Evolutionary conservation across 2,329 filamentous ascomycete genomes (phyloP).

Genomic region (Stemphylium lycopersici): DNA sequence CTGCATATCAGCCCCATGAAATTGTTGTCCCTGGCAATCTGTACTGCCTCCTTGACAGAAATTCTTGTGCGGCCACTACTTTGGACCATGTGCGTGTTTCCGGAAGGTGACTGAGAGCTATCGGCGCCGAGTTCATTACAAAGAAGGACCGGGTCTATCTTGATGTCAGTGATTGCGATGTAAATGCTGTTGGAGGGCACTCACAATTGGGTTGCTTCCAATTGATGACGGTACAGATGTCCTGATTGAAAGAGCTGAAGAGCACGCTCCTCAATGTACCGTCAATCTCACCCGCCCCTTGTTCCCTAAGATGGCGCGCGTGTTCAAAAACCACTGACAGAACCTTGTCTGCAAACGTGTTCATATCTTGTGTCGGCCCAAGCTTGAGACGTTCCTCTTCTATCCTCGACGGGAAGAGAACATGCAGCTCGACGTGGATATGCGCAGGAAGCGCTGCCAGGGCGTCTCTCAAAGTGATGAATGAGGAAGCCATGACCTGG

Average conservation of each 20-base stretch:
- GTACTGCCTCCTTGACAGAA: constrained; percentile 92
- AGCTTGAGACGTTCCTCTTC: constrained; percentile 75
- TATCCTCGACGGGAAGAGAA: constrained; percentile 79
- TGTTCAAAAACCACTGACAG: constrained; percentile 90
- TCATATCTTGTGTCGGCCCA: constrained; percentile 80
- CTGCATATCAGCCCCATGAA: constrained; percentile 97
- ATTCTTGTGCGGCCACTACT: constrained; percentile 75
- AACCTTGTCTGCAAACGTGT: constrained; percentile 82
- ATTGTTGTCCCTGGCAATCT: constrained; percentile 93
- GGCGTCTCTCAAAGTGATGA: constrained; percentile 79
- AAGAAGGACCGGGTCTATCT: constrained; percentile 80
- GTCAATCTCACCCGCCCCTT: constrained; percentile 58
- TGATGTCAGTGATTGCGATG: constrained; percentile 15
- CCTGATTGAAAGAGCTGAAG: constrained; percentile 90
- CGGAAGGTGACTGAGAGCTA: constrained; percentile 47
- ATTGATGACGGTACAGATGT: constrained; percentile 90
- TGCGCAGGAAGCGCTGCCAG: constrained; percentile 75
- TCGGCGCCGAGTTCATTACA: constrained; percentile 87
- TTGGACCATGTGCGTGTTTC: constrained; percentile 51
- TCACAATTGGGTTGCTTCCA: constrained; percentile 98
- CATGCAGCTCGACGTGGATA: constrained; percentile 89
- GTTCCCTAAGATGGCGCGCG: constrained; percentile 70
- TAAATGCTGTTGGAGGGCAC: constrained; percentile 33
- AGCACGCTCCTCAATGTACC: constrained; percentile 84
- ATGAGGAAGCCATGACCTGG: constrained; percentile 73